A percentile compares a stretch with the other conserved stretches of the same genome.
Conservation (phyloP, 495 filamentous ascomycete genomes). For the Neurospora sp. region DNA sequence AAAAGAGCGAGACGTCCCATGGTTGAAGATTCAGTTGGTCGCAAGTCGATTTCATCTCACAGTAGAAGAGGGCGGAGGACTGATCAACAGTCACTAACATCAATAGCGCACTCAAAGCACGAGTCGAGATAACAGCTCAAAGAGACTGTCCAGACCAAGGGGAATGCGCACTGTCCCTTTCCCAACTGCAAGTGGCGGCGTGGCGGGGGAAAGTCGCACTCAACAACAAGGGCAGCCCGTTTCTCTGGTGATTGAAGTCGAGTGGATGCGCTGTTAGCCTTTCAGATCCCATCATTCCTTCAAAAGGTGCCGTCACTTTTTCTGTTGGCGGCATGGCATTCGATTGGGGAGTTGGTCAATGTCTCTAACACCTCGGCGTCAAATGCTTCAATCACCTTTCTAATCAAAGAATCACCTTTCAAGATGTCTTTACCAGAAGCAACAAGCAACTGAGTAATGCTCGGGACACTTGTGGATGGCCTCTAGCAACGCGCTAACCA, state of each 20-base stretch:
- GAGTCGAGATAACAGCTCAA: not conserved
- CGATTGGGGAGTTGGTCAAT: not conserved
- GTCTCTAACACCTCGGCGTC: not conserved
- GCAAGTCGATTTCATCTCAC: not conserved
- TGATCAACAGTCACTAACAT: not conserved
- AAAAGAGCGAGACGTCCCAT: not conserved
- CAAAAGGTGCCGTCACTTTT: not conserved
- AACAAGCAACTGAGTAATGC: not conserved
- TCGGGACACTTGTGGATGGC: not conserved
- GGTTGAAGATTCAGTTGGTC: not conserved
- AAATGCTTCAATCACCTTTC: not conserved
- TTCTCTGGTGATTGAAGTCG: not conserved
- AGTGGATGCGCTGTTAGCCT: not conserved
- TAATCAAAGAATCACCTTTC: not conserved
- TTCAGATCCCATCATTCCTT: not conserved
- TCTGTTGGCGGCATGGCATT: not conserved
- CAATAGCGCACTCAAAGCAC: not conserved
- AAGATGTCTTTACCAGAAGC: not conserved
- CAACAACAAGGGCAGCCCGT: not conserved
- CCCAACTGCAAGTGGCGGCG: not conserved
- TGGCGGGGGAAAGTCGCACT: not conserved
- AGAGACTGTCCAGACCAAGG: not conserved
- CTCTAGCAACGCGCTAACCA: not conserved
- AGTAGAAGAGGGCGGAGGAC: not conserved
- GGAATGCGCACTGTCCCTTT: not conserved